Conservation (phyloP, 2,329 filamentous ascomycete species). For the Nannizzia gypsea region DNA sequence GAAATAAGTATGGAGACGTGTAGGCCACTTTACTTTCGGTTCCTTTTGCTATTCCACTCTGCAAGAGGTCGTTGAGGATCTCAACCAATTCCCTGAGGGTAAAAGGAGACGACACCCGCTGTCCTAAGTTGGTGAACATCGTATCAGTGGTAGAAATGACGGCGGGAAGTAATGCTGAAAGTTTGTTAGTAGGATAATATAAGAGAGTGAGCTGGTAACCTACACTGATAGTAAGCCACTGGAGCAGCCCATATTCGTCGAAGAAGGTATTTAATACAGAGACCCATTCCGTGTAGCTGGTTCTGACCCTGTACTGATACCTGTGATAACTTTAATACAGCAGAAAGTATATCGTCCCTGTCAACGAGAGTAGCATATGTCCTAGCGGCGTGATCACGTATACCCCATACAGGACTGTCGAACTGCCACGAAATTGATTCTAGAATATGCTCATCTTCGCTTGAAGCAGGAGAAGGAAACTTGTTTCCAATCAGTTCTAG, state of each 20-base stretch:
- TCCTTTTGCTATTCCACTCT: slow-evolving; percentile 22
- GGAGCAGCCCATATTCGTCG: slow-evolving; percentile 25
- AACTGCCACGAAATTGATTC: slow-evolving; percentile 27
- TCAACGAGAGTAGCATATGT: slow-evolving; percentile 31
- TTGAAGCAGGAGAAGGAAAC: slow-evolving; percentile 25
- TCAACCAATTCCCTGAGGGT: slow-evolving; percentile 27
- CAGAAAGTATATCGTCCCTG: slow-evolving; percentile 22
- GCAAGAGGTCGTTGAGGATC: slow-evolving; percentile 27
- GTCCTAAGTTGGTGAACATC: slow-evolving; percentile 20
- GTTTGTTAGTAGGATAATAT: slow-evolving; percentile 12
- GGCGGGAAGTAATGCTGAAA: background rate
- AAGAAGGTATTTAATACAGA: slow-evolving; percentile 31
- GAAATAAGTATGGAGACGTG: background rate
- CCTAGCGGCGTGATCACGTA: slow-evolving; percentile 36
- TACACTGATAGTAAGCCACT: slow-evolving; percentile 26
- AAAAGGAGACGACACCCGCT: slow-evolving; percentile 24
- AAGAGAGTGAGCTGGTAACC: slow-evolving; percentile 8
- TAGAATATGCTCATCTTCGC: slow-evolving; percentile 24
- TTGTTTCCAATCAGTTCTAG: slow-evolving; percentile 37
- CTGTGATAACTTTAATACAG: slow-evolving; percentile 20
- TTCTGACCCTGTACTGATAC: slow-evolving; percentile 21
- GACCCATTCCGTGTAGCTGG: slow-evolving; percentile 29
- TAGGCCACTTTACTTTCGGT: slow-evolving; percentile 19
- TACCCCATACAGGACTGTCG: slow-evolving; percentile 35
- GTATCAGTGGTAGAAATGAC: slow-evolving; percentile 19